Conservation (phyloP, 2,329 filamentous ascomycete genomes). For the Calonectria leucothoes region DNA sequence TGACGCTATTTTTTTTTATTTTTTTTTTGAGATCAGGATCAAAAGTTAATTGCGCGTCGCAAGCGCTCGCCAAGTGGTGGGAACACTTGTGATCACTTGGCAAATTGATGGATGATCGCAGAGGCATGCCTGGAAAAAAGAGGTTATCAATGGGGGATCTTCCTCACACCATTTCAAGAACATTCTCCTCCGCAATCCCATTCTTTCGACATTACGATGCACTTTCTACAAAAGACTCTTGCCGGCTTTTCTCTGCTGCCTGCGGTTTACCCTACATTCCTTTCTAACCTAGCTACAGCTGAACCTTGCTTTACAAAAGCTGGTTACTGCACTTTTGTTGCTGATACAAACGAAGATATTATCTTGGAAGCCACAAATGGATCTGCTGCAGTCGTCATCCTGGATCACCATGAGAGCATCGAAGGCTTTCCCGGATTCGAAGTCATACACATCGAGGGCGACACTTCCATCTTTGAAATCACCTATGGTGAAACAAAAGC, state of each 20-base stretch:
- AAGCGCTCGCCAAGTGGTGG: not conserved
- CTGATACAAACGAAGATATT: not conserved
- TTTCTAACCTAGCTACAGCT: not conserved
- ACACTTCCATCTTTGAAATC: slow-evolving; percentile 6
- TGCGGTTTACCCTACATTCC: not conserved
- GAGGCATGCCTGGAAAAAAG: no score
- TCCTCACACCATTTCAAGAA: not conserved
- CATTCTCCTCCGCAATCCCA: not conserved
- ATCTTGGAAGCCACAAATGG: not conserved
- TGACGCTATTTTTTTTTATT: no score
- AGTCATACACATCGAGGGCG: not conserved
- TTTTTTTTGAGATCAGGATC: not conserved
- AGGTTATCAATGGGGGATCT: not conserved
- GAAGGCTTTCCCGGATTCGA: slow-evolving; percentile 17
- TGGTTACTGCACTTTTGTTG: not conserved
- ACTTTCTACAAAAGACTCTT: not conserved
- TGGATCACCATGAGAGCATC: slow-evolving; percentile 4
- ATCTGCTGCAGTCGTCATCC: not conserved
- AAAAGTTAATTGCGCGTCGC: not conserved
- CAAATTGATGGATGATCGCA: no score
- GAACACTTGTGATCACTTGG: not conserved
- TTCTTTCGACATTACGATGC: not conserved
- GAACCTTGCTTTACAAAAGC: not conserved
- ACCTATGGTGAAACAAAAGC: slow-evolving; percentile 8
- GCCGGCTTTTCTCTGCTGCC: not conserved